Evolutionary conservation across 2,329 filamentous ascomycete genomes (phyloP).

Genomic region (Paraphoma sp.): DNA sequence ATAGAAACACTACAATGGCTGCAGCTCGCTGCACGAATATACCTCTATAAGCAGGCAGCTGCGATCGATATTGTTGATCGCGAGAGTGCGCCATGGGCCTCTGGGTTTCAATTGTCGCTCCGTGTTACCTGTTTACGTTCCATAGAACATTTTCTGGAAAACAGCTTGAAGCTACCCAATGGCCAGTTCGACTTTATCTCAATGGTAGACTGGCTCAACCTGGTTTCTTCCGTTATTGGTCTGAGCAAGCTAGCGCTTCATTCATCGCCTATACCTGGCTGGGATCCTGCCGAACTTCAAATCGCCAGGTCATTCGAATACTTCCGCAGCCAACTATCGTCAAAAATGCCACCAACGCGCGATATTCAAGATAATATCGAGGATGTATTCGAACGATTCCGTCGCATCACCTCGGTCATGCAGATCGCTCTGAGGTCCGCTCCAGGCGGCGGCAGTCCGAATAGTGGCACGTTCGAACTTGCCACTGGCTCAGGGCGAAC

Average conservation of each 20-base stretch:
- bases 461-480: slow-evolving; percentile 42
- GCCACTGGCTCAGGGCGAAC: slow-evolving; percentile 42
- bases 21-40: slow-evolving; percentile 37
- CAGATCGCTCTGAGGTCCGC: slow-evolving; percentile 30
- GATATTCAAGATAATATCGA: slow-evolving; percentile 31
- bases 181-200: slow-evolving; percentile 39
- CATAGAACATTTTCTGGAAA: slow-evolving; percentile 43
- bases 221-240: slow-evolving; percentile 35
- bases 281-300: slow-evolving; percentile 42
- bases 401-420: slow-evolving; percentile 43
- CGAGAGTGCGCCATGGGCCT: slow-evolving; percentile 39
- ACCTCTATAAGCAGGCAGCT: slow-evolving; percentile 35
- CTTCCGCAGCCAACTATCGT: slow-evolving; percentile 39
- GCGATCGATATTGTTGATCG: slow-evolving; percentile 37
- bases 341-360: slow-evolving; percentile 38
- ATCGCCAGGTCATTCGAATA: slow-evolving; percentile 41
- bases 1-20: slow-evolving; percentile 42
- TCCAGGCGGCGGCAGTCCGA: slow-evolving; percentile 34
- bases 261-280: slow-evolving; percentile 38
- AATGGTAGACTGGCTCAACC: slow-evolving; percentile 41
- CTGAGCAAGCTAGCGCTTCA: slow-evolving; percentile 40
- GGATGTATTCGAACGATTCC: slow-evolving; percentile 42
- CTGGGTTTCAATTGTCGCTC: slow-evolving; percentile 44
- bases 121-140: slow-evolving; percentile 39
- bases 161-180: slow-evolving; percentile 33